Evolutionary conservation across 331 rosid genomes (phyloP), one percentile per base, ranked within the genome.

Genomic region (Rosa hybrid): DNA sequence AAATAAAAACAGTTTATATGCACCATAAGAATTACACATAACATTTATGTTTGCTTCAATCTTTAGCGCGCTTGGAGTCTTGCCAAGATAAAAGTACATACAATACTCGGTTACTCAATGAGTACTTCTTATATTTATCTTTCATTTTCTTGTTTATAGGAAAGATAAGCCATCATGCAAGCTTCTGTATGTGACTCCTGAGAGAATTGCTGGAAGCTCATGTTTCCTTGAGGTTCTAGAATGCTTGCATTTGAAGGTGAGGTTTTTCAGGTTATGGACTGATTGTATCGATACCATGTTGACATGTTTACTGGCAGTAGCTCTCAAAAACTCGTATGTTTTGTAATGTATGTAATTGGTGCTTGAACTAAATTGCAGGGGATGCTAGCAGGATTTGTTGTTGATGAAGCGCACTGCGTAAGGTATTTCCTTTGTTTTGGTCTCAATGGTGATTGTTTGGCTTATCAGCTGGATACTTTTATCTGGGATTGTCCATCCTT

Each of bases 401-500:
- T 95, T 80, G 99, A 93, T 67, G 98, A 95, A 88, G 98, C 99
- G 18, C 99, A 95, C 80, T 95, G 99, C 72, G 99, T 95, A 51
- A 95, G 99, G 99, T 93, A 90, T 67, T 84, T 42, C 54, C 48
- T 71, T 71, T 83, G 78, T 85, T 76, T 68, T 75, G 39, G 70
- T 81, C 74, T 76, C 68, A 83, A 57, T 48, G 63, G 71, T 77
- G 76, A 48, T 48, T 71, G 56, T 70, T 13, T 70, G 54, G 56
- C 51, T 20, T 41, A 16, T 78, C 21, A 50, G 11, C 17, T 0
- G 30, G 74, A 59, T 67, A 77, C 44, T 17, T 78, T 38, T 10
- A 51, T 81, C 38, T 82, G 71, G 78, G n/a, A 12, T n/a, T 62
- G 63, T 80, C 53, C 27, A 49, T 27, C 48, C 41, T 71, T 39